Evolutionary conservation across 495 filamentous ascomycete species (phyloP).

Genomic region (Neurospora sp.): DNA sequence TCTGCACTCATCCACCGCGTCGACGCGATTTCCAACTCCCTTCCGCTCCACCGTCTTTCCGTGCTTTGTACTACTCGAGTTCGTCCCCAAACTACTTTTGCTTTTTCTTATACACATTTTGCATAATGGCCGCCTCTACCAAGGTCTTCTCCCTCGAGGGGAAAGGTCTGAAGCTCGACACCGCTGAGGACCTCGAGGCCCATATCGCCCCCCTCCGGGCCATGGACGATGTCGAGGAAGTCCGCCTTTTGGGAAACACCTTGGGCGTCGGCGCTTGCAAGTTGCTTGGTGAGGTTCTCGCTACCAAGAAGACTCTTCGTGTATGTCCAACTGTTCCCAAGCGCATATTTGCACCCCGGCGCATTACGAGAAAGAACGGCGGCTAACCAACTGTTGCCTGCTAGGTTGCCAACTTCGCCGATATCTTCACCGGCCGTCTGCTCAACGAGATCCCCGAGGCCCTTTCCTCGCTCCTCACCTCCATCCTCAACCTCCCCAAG

Average conservation of each 20-base stretch:
- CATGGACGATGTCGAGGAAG: slow-evolving; percentile 67
- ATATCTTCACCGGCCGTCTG: slow-evolving; percentile 93
- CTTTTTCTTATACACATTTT: background rate
- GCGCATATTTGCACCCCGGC: background rate
- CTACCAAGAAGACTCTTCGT: slow-evolving; percentile 67
- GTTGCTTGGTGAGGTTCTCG: slow-evolving; percentile 67
- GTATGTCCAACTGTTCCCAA: slow-evolving; percentile 28
- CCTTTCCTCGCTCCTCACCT: slow-evolving; percentile 70
- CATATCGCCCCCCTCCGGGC: slow-evolving; percentile 66
- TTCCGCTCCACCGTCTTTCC: background rate
- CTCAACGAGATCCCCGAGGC: slow-evolving; percentile 90
- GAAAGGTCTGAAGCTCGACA: slow-evolving; percentile 84
- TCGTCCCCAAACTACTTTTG: background rate
- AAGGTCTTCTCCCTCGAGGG: slow-evolving; percentile 86
- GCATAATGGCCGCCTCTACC: slow-evolving; percentile 33
- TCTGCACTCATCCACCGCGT: slow-evolving; percentile 2
- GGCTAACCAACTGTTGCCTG: slow-evolving; percentile 12
- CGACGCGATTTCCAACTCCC: background rate
- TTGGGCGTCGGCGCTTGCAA: slow-evolving; percentile 80
- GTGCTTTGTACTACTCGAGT: background rate
- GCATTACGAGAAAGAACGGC: background rate
- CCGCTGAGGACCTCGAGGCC: slow-evolving; percentile 72
- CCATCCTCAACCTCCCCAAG: slow-evolving; percentile 70
- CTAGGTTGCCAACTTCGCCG: slow-evolving; percentile 78
- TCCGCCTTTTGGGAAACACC: slow-evolving; percentile 81